Percentiles rank a stretch among this genome's conserved stretches.
These are phyloP conservation scores for Leptographium procerum DNA, from an alignment of 2,329 filamentous ascomycete species.

Conservation along the genomic window DNA sequence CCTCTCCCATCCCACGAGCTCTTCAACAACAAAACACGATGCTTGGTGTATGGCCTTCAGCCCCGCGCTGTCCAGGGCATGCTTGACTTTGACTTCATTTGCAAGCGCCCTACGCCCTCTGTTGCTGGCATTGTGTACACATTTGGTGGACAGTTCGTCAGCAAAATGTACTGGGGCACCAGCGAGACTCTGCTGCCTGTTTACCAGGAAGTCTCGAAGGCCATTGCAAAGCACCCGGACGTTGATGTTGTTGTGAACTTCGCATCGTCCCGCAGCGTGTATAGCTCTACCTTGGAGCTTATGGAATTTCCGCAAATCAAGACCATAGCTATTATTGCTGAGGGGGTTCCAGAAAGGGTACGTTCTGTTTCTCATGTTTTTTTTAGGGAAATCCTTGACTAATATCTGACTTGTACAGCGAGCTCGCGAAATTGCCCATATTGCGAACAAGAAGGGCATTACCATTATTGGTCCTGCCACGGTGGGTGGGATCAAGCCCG, in stretches of 20 bases:
- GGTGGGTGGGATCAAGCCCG: constrained; percentile 98
- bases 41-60: constrained; percentile 99
- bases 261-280: constrained; percentile 95
- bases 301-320: constrained; percentile 96
- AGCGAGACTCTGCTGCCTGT: constrained; percentile 97
- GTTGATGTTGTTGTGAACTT: constrained; percentile 99
- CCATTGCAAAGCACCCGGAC: constrained; percentile 90
- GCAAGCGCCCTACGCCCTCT: constrained; percentile 93
- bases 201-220: constrained; percentile 90
- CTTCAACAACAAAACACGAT: constrained; percentile 99
- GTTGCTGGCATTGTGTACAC: constrained; percentile 99
- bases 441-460: constrained; percentile 96
- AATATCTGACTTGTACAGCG: constrained; percentile 35
- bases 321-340: constrained; percentile 98
- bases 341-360: constrained; percentile 96
- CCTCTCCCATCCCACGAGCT: constrained; percentile 80
- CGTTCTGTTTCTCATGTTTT: constrained; percentile 24
- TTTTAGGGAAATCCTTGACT: constrained; percentile 11
- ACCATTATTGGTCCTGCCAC: constrained; percentile 98
- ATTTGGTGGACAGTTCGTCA: constrained; percentile 98
- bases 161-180: constrained; percentile 99
- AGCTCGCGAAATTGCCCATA: constrained; percentile 93
- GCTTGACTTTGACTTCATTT: constrained; percentile 99
- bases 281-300: constrained; percentile 95
- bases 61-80: constrained; percentile 84